A percentile compares a stretch with the other conserved stretches of the same genome.
phyloP scores from a whole-genome alignment of 345 rosid species.

The Boechera stricta region DNA sequence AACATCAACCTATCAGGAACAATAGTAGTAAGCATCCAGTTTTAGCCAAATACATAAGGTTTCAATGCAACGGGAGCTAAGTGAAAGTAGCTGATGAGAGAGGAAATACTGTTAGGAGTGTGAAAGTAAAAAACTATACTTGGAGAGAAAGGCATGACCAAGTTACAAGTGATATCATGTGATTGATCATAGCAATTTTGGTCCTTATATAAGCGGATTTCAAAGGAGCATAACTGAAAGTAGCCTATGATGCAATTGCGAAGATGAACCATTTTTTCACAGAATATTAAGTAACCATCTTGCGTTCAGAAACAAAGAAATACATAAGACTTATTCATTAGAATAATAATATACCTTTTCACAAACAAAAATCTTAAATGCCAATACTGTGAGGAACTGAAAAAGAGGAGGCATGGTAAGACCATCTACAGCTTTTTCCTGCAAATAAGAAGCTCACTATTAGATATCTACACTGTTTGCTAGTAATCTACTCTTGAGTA shows the following conservation, averaged over 20 bases:
- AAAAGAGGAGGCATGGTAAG: slow-evolving; percentile 95
- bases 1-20: slow-evolving; percentile 73
- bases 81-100: neutral
- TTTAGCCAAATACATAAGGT: slow-evolving; percentile 9
- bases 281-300: slow-evolving; percentile 4
- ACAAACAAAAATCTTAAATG: slow-evolving; percentile 73
- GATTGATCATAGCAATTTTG: neutral
- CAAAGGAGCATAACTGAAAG: slow-evolving; percentile 15
- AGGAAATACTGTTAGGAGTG: neutral
- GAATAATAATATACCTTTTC: slow-evolving; percentile 61
- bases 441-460: slow-evolving; percentile 40
- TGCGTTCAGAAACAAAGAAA: slow-evolving; percentile 18
- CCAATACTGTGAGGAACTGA: slow-evolving; percentile 85
- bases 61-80: neutral
- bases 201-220: neutral
- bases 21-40: slow-evolving; percentile 24
- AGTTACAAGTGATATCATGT: slow-evolving; percentile 17
- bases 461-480: slow-evolving; percentile 14
- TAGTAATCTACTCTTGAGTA: neutral
- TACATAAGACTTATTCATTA: neutral
- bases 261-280: neutral
- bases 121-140: neutral
- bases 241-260: slow-evolving; percentile 17
- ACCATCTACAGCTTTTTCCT: slow-evolving; percentile 75
- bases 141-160: neutral